These are phyloP conservation scores for Ceratocystis ficicola DNA, from an alignment of 2,329 filamentous ascomycete species.

Conservation along the genomic window DNA sequence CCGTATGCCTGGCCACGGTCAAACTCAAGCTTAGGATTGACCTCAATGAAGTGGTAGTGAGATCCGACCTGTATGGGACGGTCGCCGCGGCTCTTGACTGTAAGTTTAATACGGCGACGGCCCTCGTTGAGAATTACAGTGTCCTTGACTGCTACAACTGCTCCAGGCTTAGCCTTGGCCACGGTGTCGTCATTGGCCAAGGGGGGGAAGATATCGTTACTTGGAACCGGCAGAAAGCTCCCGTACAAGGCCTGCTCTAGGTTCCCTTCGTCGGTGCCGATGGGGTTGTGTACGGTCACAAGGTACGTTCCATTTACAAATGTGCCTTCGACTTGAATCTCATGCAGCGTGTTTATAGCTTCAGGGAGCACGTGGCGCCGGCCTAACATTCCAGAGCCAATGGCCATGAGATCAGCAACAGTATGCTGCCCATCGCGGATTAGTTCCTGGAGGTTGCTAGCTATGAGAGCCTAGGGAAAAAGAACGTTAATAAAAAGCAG, in stretches of 20 bases:
- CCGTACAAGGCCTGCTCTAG: conserved; percentile 80
- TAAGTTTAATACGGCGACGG: conserved; percentile 58
- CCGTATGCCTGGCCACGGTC: conserved; percentile 74
- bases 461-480: conserved; percentile 55
- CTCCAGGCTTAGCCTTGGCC: conserved; percentile 60
- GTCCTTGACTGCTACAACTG: conserved; percentile 58
- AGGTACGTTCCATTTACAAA: conserved; percentile 85
- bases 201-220: conserved; percentile 53
- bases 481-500: neutral
- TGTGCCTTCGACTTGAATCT: conserved; percentile 89
- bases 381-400: conserved; percentile 85
- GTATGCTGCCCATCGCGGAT: conserved; percentile 92
- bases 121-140: conserved; percentile 61
- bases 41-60: conserved; percentile 93
- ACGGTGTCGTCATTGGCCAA: conserved; percentile 37
- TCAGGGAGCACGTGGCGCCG: conserved; percentile 80
- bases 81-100: conserved; percentile 76
- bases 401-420: conserved; percentile 84
- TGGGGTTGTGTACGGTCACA: conserved; percentile 84
- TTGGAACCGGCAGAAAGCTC: conserved; percentile 74
- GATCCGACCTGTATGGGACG: conserved; percentile 85
- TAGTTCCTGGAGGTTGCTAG: conserved; percentile 84
- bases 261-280: conserved; percentile 75
- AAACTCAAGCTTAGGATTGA: conserved; percentile 81
- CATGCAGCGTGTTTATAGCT: conserved; percentile 63